Conservation (phyloP, 208 protist species). For the Novymonas esmeraldas region DNA sequence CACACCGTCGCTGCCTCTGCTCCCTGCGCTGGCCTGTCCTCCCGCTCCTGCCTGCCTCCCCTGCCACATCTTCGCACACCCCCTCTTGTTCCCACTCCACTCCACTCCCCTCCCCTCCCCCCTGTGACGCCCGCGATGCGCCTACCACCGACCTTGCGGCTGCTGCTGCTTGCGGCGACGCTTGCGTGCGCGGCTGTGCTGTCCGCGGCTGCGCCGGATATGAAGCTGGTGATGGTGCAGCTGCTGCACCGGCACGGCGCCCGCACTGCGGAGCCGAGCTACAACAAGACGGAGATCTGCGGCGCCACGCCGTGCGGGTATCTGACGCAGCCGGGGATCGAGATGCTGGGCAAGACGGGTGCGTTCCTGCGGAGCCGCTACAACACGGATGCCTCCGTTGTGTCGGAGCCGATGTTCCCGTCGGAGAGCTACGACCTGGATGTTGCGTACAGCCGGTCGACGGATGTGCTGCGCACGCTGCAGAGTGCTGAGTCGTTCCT, state of each 20-base stretch:
- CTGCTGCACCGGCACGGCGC: slow-evolving; percentile 58
- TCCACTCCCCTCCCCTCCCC: too few relatives aligned
- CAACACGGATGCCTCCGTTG: slow-evolving; percentile 29
- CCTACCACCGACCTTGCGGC: neutral
- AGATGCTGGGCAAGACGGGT: slow-evolving; percentile 39
- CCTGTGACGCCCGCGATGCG: neutral
- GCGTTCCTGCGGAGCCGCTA: slow-evolving; percentile 46
- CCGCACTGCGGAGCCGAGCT: slow-evolving; percentile 19
- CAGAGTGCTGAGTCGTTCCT: slow-evolving; percentile 52
- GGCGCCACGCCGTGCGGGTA: slow-evolving; percentile 44
- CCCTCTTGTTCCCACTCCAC: too few relatives aligned
- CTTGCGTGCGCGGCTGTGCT: slow-evolving; percentile 1
- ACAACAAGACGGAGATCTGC: slow-evolving; percentile 47
- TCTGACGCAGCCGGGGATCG: slow-evolving; percentile 34
- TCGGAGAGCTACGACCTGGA: slow-evolving; percentile 37
- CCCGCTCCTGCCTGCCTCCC: too few relatives aligned
- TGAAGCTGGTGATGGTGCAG: slow-evolving; percentile 39
- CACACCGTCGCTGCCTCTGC: too few relatives aligned
- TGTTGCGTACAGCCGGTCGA: slow-evolving; percentile 51
- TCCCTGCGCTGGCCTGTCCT: too few relatives aligned
- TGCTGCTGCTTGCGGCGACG: slow-evolving; percentile 6
- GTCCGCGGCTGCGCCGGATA: neutral
- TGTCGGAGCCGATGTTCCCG: slow-evolving; percentile 38
- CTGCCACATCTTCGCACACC: too few relatives aligned
- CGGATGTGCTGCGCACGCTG: slow-evolving; percentile 48